phyloP scores from a whole-genome alignment of 106 monocot genomes.

The Dioscorea zingiberensis region DNA sequence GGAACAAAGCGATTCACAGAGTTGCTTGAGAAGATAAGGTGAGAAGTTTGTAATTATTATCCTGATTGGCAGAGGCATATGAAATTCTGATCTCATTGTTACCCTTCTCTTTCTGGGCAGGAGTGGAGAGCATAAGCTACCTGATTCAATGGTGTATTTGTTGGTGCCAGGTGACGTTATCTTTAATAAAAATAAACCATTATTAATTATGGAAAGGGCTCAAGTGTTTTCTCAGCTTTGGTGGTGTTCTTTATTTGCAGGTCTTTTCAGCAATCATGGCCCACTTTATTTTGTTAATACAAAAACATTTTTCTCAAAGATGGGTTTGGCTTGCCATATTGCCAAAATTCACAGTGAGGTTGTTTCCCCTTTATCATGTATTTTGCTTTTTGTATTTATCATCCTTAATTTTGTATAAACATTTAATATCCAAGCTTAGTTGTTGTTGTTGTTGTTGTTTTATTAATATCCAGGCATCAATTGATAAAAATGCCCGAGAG shows the following conservation, averaged over 20 bases:
- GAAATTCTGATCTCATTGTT: background rate
- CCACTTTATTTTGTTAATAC: conserved; percentile 93
- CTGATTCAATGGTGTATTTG: conserved; percentile 83
- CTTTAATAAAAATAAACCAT: background rate
- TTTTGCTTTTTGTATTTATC: background rate
- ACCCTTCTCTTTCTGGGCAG: conserved; percentile 24
- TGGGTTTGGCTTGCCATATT: conserved; percentile 92
- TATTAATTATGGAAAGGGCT: background rate
- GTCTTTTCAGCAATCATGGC: conserved; percentile 95
- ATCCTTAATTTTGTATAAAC: background rate
- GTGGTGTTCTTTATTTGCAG: conserved; percentile 24
- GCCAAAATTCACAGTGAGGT: conserved; percentile 99
- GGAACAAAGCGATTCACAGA: conserved; percentile 65
- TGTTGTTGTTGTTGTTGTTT: too few relatives aligned
- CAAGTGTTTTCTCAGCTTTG: background rate
- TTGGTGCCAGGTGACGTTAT: conserved; percentile 79
- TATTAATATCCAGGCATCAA: conserved; percentile 79
- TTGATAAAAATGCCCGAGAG: conserved; percentile 82
- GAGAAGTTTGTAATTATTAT: background rate
- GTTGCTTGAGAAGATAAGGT: conserved; percentile 76
- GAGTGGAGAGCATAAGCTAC: conserved; percentile 78
- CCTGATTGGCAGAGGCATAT: background rate
- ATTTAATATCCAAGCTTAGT: too few relatives aligned
- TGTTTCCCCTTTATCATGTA: background rate
- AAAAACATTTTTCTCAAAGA: conserved; percentile 89